Evolutionary conservation across 179 eudicot genomes (phyloP).

Genomic region (Silene vulgaris): DNA sequence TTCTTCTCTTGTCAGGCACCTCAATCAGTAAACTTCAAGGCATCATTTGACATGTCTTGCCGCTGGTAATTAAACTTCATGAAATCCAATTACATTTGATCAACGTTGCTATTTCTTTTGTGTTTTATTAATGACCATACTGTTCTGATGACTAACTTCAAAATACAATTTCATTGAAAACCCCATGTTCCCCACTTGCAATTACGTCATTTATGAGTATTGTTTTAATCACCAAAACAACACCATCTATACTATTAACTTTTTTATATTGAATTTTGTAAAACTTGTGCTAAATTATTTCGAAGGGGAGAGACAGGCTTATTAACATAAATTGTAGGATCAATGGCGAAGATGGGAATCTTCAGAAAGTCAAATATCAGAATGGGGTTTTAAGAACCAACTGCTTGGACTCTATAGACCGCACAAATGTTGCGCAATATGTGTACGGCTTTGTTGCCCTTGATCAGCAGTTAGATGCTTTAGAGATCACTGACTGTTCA

Average conservation of each 20-base stretch:
- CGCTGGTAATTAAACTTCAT: slow-evolving; percentile 18
- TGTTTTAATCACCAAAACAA: too few relatives aligned
- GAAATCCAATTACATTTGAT: neutral
- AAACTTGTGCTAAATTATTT: neutral
- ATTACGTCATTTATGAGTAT: too few relatives aligned
- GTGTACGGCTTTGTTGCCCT: slow-evolving; percentile 66
- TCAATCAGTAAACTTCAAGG: slow-evolving; percentile 34
- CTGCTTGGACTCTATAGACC: slow-evolving; percentile 80
- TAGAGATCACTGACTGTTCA: slow-evolving; percentile 38
- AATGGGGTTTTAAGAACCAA: slow-evolving; percentile 66
- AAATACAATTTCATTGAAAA: too few relatives aligned
- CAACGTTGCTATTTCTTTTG: neutral
- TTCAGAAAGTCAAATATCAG: slow-evolving; percentile 26
- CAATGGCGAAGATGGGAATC: neutral
- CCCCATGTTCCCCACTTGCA: too few relatives aligned
- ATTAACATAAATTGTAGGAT: slow-evolving; percentile 25
- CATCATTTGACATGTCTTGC: slow-evolving; percentile 19
- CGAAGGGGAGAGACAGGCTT: neutral
- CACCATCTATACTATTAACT: neutral
- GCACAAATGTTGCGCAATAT: slow-evolving; percentile 77
- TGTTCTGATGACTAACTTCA: too few relatives aligned
- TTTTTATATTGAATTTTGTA: too few relatives aligned
- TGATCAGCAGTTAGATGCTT: slow-evolving; percentile 59
- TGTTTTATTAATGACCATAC: neutral
- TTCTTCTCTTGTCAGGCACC: slow-evolving; percentile 49